These are phyloP conservation scores for Blechomonas ayalai DNA, from an alignment of 208 protist species.

Conservation along the genomic window DNA sequence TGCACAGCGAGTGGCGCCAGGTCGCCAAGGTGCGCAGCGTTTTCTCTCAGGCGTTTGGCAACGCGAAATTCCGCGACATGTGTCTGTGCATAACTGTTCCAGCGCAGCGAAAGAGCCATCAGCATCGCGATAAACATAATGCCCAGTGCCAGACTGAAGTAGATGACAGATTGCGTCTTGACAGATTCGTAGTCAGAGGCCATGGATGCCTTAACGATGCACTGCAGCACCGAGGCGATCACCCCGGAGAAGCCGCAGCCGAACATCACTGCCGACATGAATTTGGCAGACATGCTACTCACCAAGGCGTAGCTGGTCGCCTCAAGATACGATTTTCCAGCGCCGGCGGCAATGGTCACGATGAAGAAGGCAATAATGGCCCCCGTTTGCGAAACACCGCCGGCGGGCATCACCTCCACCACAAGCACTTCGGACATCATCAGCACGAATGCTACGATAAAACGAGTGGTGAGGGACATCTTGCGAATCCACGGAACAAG, in stretches of 20 bases:
- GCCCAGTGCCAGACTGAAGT: conserved; percentile 61
- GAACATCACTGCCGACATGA: conserved; percentile 85
- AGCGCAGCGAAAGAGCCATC: conserved; percentile 51
- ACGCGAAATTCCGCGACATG: conserved; percentile 65
- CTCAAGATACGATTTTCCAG: conserved; percentile 75
- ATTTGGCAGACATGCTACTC: conserved; percentile 63
- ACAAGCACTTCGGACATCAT: conserved; percentile 70
- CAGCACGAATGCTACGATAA: conserved; percentile 32
- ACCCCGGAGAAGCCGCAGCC: conserved; percentile 76
- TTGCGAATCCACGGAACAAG: conserved; percentile 35
- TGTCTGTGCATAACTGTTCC: conserved; percentile 51
- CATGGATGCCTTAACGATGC: conserved; percentile 80
- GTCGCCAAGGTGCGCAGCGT: not conserved
- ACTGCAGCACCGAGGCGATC: conserved; percentile 59
- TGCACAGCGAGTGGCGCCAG: not conserved
- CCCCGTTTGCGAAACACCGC: conserved; percentile 26
- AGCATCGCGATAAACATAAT: conserved; percentile 49
- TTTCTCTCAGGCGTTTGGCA: conserved; percentile 7
- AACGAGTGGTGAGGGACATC: conserved; percentile 46
- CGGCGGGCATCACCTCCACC: conserved; percentile 43
- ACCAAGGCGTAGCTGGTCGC: conserved; percentile 81
- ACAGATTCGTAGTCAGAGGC: conserved; percentile 25
- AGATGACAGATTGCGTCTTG: conserved; percentile 54
- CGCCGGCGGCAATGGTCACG: conserved; percentile 44
- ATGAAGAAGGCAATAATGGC: conserved; percentile 68